Conservation (phyloP, 2,329 filamentous ascomycete species). For the Aquanectria penicillioides region DNA sequence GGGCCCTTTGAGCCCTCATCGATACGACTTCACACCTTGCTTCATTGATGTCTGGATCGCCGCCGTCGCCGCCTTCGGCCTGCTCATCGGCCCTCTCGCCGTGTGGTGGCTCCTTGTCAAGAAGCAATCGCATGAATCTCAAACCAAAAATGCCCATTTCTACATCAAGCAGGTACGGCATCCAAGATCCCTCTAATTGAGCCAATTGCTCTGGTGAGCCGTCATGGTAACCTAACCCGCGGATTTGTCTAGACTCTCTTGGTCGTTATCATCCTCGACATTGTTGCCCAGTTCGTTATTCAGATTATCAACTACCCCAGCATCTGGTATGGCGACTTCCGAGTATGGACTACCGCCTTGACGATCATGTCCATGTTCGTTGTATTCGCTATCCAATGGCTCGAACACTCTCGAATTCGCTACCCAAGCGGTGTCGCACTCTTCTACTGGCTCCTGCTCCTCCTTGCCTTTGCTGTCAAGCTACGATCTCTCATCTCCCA, state of each 20-base stretch:
- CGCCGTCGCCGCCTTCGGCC: constrained; percentile 79
- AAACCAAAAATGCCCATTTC: constrained; percentile 90
- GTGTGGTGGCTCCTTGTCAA: constrained; percentile 82
- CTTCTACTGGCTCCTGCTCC: constrained; percentile 90
- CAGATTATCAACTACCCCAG: constrained; percentile 76
- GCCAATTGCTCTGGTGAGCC: background rate
- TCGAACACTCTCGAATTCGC: constrained; percentile 84
- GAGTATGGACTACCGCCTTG: constrained; percentile 82
- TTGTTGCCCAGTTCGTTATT: constrained; percentile 76
- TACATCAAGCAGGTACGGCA: constrained; percentile 83
- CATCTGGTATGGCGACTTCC: constrained; percentile 83
- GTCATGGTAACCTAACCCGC: background rate
- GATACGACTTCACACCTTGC: constrained; percentile 97
- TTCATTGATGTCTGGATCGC: constrained; percentile 94
- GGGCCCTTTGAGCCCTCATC: constrained; percentile 87
- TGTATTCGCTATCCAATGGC: constrained; percentile 83
- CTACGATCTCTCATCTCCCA: constrained; percentile 86
- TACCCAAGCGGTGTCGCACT: constrained; percentile 89
- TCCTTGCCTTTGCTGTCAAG: constrained; percentile 83
- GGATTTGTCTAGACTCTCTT: constrained; percentile 66
- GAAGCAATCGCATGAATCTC: constrained; percentile 67
- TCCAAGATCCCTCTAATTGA: no score
- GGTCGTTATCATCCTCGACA: constrained; percentile 72
- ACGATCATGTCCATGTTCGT: constrained; percentile 78
- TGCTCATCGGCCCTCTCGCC: constrained; percentile 80